These are phyloP conservation scores for Rostrohypoxylon terebratum DNA, from an alignment of 495 filamentous ascomycete species.

Conservation along the genomic window DNA sequence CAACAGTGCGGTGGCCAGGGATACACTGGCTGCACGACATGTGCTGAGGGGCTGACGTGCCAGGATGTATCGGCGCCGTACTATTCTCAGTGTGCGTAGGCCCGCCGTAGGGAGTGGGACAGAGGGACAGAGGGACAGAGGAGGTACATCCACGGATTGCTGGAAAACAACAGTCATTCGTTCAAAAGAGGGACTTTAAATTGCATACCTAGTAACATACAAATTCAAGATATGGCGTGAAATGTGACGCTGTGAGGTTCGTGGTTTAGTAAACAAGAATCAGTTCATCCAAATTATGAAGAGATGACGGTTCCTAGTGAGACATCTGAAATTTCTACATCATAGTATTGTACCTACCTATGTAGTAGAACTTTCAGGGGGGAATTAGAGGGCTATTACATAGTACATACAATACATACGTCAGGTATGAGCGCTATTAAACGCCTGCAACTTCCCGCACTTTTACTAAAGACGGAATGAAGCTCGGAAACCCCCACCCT, in stretches of 20 bases:
- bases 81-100: conserved; percentile 60
- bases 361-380: neutral
- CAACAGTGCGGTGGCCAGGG: conserved; percentile 63
- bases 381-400: neutral
- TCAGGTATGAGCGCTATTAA: neutral
- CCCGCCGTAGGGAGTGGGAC: too few species aligned
- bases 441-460: neutral
- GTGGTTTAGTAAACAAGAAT: neutral
- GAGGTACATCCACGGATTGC: neutral
- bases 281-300: neutral
- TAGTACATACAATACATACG: too few species aligned
- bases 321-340: too few species aligned
- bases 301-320: neutral
- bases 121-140: neutral
- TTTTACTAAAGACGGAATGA: neutral
- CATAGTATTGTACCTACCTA: neutral
- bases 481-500: neutral
- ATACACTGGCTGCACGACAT: conserved; percentile 57
- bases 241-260: neutral
- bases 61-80: conserved; percentile 50
- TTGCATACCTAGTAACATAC: conserved; percentile 2
- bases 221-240: neutral
- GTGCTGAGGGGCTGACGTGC: conserved; percentile 49
- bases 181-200: neutral
- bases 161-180: neutral